Evolutionary conservation across 495 filamentous ascomycete genomes (phyloP).

Genomic region (Penicillium pancosmium): DNA sequence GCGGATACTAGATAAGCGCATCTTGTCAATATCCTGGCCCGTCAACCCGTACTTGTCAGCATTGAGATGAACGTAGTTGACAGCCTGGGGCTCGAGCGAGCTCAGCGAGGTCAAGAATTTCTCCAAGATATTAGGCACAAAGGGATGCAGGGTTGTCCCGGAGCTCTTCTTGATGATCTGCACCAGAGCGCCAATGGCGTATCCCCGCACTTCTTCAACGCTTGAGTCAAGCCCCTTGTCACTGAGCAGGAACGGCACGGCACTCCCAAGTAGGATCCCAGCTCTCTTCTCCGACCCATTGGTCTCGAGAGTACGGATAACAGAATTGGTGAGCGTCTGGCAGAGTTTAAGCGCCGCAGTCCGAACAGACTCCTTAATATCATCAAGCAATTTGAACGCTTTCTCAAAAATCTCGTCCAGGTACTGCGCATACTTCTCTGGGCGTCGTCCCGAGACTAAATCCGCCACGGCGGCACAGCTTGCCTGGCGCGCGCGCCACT

Average conservation of each 20-base stretch:
- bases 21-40: constrained; percentile 81
- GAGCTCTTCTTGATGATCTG: constrained; percentile 84
- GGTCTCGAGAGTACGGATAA: constrained; percentile 84
- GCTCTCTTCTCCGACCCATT: constrained; percentile 71
- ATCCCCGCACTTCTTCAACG: constrained; percentile 78
- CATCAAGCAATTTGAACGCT: constrained; percentile 81
- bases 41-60: constrained; percentile 83
- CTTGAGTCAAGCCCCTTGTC: constrained; percentile 83
- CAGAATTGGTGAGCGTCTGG: constrained; percentile 75
- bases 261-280: constrained; percentile 74
- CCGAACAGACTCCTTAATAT: constrained; percentile 91
- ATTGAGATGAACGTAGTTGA: constrained; percentile 92
- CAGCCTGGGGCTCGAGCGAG: constrained; percentile 78
- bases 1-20: constrained; percentile 75
- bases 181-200: constrained; percentile 74
- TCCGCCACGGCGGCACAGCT: constrained; percentile 90
- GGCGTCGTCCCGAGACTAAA: constrained; percentile 72
- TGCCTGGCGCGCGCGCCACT: constrained; percentile 91
- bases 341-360: constrained; percentile 79
- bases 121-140: constrained; percentile 78
- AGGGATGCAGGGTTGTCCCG: constrained; percentile 70
- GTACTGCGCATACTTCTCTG: constrained; percentile 80
- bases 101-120: constrained; percentile 79
- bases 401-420: constrained; percentile 81
- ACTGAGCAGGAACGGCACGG: constrained; percentile 90